Conservation (phyloP, 2,329 filamentous ascomycete species). For the Cercospora zeae-maydis region DNA sequence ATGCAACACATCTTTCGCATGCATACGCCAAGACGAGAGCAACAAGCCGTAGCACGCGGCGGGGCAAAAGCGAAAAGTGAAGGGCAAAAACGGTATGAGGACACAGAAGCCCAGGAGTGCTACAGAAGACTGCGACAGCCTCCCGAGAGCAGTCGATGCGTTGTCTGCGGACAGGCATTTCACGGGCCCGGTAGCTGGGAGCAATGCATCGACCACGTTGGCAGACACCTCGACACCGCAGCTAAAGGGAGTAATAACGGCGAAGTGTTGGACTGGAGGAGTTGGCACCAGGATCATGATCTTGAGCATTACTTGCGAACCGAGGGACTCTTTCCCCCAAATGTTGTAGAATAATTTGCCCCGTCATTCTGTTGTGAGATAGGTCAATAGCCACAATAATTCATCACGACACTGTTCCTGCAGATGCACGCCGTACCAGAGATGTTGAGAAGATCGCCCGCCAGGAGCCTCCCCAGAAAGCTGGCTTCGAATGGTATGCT, state of each 20-base stretch:
- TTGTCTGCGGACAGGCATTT: constrained; percentile 64
- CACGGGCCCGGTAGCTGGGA: constrained; percentile 67
- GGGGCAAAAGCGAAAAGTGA: constrained; percentile 49
- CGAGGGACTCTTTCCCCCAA: constrained; percentile 33
- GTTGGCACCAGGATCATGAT: constrained; percentile 34
- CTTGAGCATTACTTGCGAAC: constrained; percentile 41
- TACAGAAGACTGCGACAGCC: constrained; percentile 58
- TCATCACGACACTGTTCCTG: no score
- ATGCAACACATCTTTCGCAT: constrained; percentile 83
- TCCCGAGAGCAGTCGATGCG: constrained; percentile 60
- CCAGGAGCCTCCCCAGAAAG: no score
- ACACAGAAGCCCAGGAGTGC: constrained; percentile 58
- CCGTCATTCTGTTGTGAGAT: no score
- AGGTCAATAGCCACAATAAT: no score
- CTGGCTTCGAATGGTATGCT: no score
- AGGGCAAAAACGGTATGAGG: constrained; percentile 29
- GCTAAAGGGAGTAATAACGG: constrained; percentile 27
- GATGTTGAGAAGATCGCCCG: no score
- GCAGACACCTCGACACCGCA: constrained; percentile 69
- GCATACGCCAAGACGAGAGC: constrained; percentile 58
- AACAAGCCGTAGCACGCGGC: constrained; percentile 74
- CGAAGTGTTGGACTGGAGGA: constrained; percentile 33
- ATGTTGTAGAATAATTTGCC: no score
- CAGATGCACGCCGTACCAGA: no score
- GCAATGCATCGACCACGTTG: constrained; percentile 81